These are phyloP conservation scores for Lepidium campestre DNA, from an alignment of 441 rosid species.

Conservation along the genomic window DNA sequence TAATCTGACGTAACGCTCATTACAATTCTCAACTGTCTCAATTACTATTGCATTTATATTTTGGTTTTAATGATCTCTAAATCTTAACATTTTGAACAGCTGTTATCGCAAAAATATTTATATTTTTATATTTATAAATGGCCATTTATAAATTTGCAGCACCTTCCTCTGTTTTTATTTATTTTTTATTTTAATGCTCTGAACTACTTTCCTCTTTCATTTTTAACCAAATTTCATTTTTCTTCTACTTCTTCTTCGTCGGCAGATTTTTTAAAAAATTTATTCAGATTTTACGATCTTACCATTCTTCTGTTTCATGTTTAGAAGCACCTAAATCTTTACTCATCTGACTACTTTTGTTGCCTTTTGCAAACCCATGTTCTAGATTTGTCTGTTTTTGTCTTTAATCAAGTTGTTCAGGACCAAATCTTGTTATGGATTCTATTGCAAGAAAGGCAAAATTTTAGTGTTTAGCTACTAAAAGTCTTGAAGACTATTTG, in stretches of 20 bases:
- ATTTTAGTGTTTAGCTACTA: slow-evolving; percentile 23
- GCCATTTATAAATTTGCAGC: slow-evolving; percentile 4
- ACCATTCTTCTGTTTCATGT: not conserved
- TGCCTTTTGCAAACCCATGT: slow-evolving; percentile 12
- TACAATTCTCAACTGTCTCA: slow-evolving; percentile 89
- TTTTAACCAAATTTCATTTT: slow-evolving; percentile 11
- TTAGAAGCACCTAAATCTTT: slow-evolving; percentile 1
- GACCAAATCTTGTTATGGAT: slow-evolving; percentile 23
- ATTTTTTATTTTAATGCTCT: slow-evolving; percentile 25
- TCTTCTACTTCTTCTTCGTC: slow-evolving; percentile 16
- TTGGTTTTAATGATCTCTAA: slow-evolving; percentile 74
- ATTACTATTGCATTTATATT: slow-evolving; percentile 91
- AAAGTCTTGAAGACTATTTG: slow-evolving; percentile 19
- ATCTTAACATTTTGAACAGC: slow-evolving; percentile 39
- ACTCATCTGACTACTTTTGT: not conserved
- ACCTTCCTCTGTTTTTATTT: slow-evolving; percentile 34
- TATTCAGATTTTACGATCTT: not conserved
- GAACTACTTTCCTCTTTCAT: slow-evolving; percentile 27
- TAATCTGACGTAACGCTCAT: slow-evolving; percentile 83
- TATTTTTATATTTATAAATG: too few species aligned
- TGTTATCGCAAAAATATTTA: slow-evolving; percentile 14
- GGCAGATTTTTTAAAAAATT: slow-evolving; percentile 7
- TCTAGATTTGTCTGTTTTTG: slow-evolving; percentile 26
- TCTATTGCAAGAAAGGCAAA: slow-evolving; percentile 4
- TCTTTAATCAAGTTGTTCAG: slow-evolving; percentile 8